A percentile compares a stretch with the other conserved stretches of the same genome.
phyloP scores from a whole-genome alignment of 2,329 filamentous ascomycete species.

The Exophiala sp. region DNA sequence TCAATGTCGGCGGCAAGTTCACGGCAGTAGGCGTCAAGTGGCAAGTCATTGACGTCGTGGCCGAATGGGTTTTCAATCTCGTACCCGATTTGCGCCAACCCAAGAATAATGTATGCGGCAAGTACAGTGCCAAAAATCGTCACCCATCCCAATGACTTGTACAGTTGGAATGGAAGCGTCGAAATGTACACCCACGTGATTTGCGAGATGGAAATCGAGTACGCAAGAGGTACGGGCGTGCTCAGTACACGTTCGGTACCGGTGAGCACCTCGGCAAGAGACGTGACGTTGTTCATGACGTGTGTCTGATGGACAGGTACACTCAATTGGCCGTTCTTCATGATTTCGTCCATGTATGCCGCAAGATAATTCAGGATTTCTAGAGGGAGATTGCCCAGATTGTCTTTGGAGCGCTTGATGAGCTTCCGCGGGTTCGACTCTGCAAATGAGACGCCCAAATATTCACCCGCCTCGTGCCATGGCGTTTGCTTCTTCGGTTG shows the following conservation, averaged over 20 bases:
- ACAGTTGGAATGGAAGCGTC: constrained; percentile 77
- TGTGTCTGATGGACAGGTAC: constrained; percentile 35
- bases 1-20: constrained; percentile 73
- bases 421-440: constrained; percentile 73
- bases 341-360: constrained; percentile 61
- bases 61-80: constrained; percentile 87
- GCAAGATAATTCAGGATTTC: constrained; percentile 74
- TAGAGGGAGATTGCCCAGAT: constrained; percentile 77
- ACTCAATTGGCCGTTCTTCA: constrained; percentile 40
- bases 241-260: constrained; percentile 75
- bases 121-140: constrained; percentile 71
- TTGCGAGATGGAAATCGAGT: constrained; percentile 79
- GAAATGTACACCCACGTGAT: constrained; percentile 83
- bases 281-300: constrained; percentile 56
- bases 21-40: constrained; percentile 71
- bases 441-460: constrained; percentile 72
- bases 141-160: constrained; percentile 62
- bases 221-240: constrained; percentile 77
- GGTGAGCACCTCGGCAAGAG: constrained; percentile 68
- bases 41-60: constrained; percentile 76
- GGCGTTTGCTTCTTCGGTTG: constrained; percentile 44
- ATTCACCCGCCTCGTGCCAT: constrained; percentile 66
- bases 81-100: constrained; percentile 69
- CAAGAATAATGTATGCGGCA: constrained; percentile 78
- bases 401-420: constrained; percentile 68